Evolutionary conservation across 768 basidiomycete genomes (phyloP), one percentile per base, ranked within the genome.

Genomic region (Gelatoporia subvermispora): DNA sequence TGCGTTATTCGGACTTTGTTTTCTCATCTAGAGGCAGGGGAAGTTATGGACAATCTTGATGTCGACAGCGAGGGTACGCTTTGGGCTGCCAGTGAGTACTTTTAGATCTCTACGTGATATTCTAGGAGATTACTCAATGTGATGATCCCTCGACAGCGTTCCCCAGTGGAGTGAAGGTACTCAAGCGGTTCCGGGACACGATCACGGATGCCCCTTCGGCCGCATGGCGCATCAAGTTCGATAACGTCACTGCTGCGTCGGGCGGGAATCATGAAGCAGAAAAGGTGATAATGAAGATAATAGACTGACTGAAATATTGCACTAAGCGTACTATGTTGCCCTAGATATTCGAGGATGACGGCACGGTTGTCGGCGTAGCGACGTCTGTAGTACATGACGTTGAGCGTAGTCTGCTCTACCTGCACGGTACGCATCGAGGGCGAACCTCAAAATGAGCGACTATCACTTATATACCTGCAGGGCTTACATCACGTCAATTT

Each of bases 321-420:
- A 5, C 28, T 31, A 7, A 13, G 28, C 28, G 28, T 13, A 5
- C 35, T 13, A 18, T 10, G 20, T 31, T 38, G 38, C 38, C 4
- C 13, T 52, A 86, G 82, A 70, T 78, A 9, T 86, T 88, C 49
- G 81, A 86, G 61, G 84, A 88, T 61, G 70, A 81, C 49, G 85
- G 87, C 8, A 65, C 60, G 3, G 43, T 83, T 21, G 75, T 77
- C 10, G 77, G 77, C 15, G 80, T 75, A 7, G 67, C 72, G 31
- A 89, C 86, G 2, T 68, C 75, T 1, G 82, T 66, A 2, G 80
- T 70, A 15, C 75, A 82, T 55, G 82, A 85, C 56, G 62, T 74
- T 2, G 55, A 73, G 53, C 68, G 78, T 41, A 63, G 66, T 17
- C 69, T 57, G 31, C 57, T 88, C 17, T 88, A 77, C 62, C 58